These are phyloP conservation scores for Dendrobium catenatum DNA, from an alignment of 106 monocot genomes.

Conservation along the genomic window DNA sequence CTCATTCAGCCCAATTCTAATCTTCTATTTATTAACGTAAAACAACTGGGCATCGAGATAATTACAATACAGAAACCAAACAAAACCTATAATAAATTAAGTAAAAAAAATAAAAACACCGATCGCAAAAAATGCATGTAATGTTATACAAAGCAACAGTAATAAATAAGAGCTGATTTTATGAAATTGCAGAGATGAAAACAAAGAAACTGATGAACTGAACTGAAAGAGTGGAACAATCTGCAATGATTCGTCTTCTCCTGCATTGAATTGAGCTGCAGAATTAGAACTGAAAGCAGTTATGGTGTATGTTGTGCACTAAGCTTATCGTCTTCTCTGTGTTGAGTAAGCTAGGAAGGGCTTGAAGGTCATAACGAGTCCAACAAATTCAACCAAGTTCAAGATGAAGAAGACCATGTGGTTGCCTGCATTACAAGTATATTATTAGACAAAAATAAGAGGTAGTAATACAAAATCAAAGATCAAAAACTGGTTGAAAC, in stretches of 20 bases:
- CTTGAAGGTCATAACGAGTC: constrained; percentile 18
- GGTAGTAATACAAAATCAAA: too few species aligned
- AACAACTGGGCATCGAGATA: background rate
- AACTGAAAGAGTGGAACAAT: too few species aligned
- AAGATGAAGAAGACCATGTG: constrained; percentile 23
- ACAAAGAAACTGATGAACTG: background rate
- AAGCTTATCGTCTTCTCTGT: background rate
- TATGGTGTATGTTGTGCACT: background rate
- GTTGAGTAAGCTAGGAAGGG: constrained; percentile 11
- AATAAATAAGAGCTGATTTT: background rate
- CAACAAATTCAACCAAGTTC: constrained; percentile 11
- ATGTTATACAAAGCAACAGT: background rate
- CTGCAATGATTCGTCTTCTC: too few species aligned
- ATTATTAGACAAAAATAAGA: background rate
- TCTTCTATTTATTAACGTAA: background rate
- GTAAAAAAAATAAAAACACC: background rate
- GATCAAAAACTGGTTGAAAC: too few species aligned
- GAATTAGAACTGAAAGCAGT: background rate
- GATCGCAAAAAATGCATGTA: background rate
- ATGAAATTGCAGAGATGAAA: background rate
- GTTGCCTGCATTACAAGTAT: constrained; percentile 7
- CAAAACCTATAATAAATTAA: background rate
- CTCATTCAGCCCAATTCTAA: background rate
- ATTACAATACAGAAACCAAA: background rate
- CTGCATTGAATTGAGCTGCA: too few species aligned